Percentiles rank a stretch among this genome's conserved stretches.
Conservation (phyloP, 2,329 filamentous ascomycete species). For the Penicillium sp. region DNA sequence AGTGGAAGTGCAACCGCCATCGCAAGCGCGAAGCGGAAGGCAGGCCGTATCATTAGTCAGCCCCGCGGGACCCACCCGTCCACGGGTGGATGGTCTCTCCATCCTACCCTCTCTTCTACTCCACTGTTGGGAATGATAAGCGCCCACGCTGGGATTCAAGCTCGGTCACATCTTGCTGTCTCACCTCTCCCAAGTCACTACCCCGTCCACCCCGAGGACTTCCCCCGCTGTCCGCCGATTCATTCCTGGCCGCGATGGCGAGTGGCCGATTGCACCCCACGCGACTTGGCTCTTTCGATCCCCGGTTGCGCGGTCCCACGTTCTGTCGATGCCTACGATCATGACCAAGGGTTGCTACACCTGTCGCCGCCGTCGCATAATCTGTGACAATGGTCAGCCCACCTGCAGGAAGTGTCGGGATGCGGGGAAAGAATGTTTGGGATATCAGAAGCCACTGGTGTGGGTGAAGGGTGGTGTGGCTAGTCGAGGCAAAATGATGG, state of each 20-base stretch:
- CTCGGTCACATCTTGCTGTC: too few species aligned
- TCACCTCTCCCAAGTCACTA: too few species aligned
- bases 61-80: conserved; percentile 5
- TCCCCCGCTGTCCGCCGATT: conserved; percentile 5
- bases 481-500: conserved; percentile 52
- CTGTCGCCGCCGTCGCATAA: conserved; percentile 45
- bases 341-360: conserved; percentile 47
- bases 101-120: background rate
- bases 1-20: background rate
- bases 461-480: conserved; percentile 46
- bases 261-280: conserved; percentile 17
- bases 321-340: conserved; percentile 12
- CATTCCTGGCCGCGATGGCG: conserved; percentile 25
- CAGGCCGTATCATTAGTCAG: conserved; percentile 11
- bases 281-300: conserved; percentile 16
- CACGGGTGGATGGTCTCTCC: background rate
- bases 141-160: too few species aligned
- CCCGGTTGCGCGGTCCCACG: conserved; percentile 9
- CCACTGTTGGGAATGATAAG: too few species aligned
- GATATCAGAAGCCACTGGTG: conserved; percentile 43
- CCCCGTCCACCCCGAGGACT: too few species aligned
- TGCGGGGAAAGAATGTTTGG: conserved; percentile 45
- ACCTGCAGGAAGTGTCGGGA: conserved; percentile 44
- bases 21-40: background rate
- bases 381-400: conserved; percentile 44